Evolutionary conservation across 1,284 basidiomycete genomes (phyloP), one percentile per base, ranked within the genome.

Genomic region (Pseudozyma hubeiensis): DNA sequence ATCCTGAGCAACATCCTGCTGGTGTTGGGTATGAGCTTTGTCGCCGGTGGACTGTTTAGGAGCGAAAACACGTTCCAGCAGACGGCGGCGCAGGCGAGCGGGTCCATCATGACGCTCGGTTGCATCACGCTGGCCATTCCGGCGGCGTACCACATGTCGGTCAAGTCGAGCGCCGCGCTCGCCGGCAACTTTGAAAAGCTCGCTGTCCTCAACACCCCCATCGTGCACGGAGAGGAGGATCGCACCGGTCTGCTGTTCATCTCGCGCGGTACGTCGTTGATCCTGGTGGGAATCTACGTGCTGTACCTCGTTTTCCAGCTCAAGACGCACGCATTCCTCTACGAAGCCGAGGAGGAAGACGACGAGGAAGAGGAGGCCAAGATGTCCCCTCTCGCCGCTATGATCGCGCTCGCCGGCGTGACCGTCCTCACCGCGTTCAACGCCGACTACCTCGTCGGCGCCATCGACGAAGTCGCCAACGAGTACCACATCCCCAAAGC

Each of bases 91-190:
- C 82, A 84, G 71, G 81, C 82, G 1, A 73, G 64, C 13, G 81
- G 72, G 43, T 79, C 76, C n/a, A 82, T 96, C 63, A 92, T 95
- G 91, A 94, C 92, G 5, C 87, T 96, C 37, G 89, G 93, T 7
- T 92, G 92, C 84, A 93, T 95, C 84, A 94, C 93, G 31, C 88
- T 97, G 43, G 91, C 94, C 68, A 91, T 97, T 62, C 93, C 93
- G n/a, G 93, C 93, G 34, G 93, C 93, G 0, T 95, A 93, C 81
- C 88, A 90, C 80, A 68, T 66, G 53, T 73, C 73, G 30, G 43
- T 69, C 35, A 72, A 62, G 24, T 45, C 54, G 7, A 29, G 74
- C 73, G 78, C 83, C 43, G 80, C 85, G 50, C 73, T 85, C 0
- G 83, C 83, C 4, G 74, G 76, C 37, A 60, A 70, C 30, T 75